Evolutionary conservation across 2,329 filamentous ascomycete genomes (phyloP), one percentile per base, ranked within the genome.

Genomic region (Dothideomycetidae sp.): DNA sequence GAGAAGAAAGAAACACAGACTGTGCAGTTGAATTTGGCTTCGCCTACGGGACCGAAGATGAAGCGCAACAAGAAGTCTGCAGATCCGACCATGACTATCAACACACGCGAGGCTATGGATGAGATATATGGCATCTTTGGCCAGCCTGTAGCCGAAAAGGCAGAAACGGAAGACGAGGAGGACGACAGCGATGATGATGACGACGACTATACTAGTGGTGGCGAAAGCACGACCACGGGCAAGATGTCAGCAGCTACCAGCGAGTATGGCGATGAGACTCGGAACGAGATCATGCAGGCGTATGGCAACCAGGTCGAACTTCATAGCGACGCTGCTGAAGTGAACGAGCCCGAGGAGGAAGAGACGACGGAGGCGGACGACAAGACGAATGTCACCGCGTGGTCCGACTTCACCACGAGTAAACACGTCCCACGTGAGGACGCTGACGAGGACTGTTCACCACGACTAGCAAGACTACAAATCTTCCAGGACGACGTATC

Each of bases 101-200:
- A 96, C 53, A 98, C 90, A 10, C 82, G 75, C 49, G 88, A 90
- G 46, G 90, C 90, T 3, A 94, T 88, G 44, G 86, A 96, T 49
- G 90, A 98, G 49, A 94, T 98, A 36, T 96, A 96, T 51, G 85
- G 85, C 41, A 83, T 98, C 33, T 98, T 96, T 61, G 96, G 90
- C 51, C 81, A 90, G 41, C 88, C 90, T 2, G 57, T 88, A 23
- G 60, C 61, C 19, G 54, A 59, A 28, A 55, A 60, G 0, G 70
- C 67, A 15, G 66, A 67, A 2, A 75, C 83, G 10, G 76, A 78
- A 40, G 75, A 79, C 31, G 81, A 67, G 39, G 72, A 73, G 11
- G 73, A 67, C 40, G 71, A 73, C 18, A 68, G 81, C 46, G 79
- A 85, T 47, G 46, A 45, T 21, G 67, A 78, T 47, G 73, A 86